Evolutionary conservation across 2,329 filamentous ascomycete genomes (phyloP).

Genomic region (Colletotrichum acutatum): DNA sequence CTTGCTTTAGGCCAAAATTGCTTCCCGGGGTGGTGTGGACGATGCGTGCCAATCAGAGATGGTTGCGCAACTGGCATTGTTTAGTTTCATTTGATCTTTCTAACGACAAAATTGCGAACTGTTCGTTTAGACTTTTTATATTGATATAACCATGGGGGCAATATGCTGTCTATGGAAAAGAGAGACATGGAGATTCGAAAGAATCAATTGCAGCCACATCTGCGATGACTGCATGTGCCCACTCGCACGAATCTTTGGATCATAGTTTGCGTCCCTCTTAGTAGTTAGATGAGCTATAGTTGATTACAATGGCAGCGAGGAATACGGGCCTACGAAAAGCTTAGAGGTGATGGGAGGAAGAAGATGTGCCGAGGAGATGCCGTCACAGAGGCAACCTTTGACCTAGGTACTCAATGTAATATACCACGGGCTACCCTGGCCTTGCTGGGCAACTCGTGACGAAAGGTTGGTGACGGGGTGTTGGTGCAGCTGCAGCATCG

Average conservation of each 20-base stretch:
- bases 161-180: not conserved
- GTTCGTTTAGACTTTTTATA: not conserved
- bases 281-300: no score
- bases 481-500: not conserved
- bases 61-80: not conserved
- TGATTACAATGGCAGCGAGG: no score
- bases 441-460: not conserved
- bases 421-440: not conserved
- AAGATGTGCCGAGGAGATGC: no score
- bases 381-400: not conserved
- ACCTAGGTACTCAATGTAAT: no score
- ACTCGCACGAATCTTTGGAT: no score
- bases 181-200: not conserved
- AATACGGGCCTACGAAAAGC: no score
- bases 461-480: not conserved
- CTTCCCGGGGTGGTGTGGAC: not conserved
- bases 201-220: not conserved
- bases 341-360: not conserved
- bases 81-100: not conserved
- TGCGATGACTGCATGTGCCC: no score
- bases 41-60: constrained; percentile 8
- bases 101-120: not conserved
- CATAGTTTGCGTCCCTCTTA: no score
- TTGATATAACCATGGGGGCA: not conserved
- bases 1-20: not conserved